Evolutionary conservation across 495 filamentous ascomycete genomes (phyloP).

Genomic region (Clavariopsis aquatica): DNA sequence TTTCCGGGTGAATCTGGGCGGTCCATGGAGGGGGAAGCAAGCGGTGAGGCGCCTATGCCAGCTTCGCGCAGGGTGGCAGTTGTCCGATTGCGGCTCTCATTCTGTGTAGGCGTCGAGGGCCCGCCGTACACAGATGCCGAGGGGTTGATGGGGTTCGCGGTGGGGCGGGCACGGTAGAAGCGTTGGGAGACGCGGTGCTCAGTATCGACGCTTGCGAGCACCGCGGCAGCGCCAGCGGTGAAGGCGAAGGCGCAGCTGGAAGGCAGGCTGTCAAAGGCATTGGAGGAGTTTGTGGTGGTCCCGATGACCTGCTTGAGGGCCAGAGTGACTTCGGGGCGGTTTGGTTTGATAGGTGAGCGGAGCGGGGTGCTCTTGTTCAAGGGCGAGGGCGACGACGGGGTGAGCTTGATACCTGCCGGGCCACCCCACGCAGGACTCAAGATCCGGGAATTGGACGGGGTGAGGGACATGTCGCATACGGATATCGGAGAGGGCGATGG

Average conservation of each 20-base stretch:
- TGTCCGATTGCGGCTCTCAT: constrained; percentile 62
- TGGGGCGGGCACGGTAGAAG: constrained; percentile 86
- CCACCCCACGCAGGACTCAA: constrained; percentile 47
- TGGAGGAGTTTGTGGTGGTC: constrained; percentile 79
- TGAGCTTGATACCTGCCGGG: constrained; percentile 60
- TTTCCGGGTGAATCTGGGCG: constrained; percentile 62
- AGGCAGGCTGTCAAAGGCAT: constrained; percentile 79
- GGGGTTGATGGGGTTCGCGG: constrained; percentile 65
- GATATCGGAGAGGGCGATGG: constrained; percentile 33
- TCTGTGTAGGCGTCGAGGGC: constrained; percentile 65
- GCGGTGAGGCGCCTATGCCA: constrained; percentile 46
- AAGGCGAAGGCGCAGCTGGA: constrained; percentile 75
- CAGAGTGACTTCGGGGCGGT: constrained; percentile 55
- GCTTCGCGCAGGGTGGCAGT: constrained; percentile 60
- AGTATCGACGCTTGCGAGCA: constrained; percentile 79
- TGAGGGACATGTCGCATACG: constrained; percentile 39
- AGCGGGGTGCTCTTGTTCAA: constrained; percentile 42
- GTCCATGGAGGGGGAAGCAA: constrained; percentile 50
- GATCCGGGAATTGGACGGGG: constrained; percentile 51
- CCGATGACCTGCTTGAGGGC: constrained; percentile 83
- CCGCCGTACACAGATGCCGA: constrained; percentile 49
- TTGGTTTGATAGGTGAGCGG: constrained; percentile 61
- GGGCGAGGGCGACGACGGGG: constrained; percentile 78
- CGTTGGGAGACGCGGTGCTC: constrained; percentile 72
- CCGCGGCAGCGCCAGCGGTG: constrained; percentile 89